Conservation (phyloP, 345 rosid genomes). For the Dipteronia dyeriana region DNA sequence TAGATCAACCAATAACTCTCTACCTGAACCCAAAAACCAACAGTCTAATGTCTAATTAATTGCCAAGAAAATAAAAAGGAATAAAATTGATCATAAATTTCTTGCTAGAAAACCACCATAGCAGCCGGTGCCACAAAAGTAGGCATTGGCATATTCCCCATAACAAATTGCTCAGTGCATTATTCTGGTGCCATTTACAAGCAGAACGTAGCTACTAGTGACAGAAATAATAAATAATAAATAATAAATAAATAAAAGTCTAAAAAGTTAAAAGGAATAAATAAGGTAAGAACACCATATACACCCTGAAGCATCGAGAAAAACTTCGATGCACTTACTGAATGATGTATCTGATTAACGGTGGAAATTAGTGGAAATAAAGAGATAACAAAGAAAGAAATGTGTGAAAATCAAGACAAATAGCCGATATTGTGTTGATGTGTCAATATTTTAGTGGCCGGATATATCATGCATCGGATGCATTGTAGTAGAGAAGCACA, state of each 20-base stretch:
- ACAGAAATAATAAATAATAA: slow-evolving; percentile 14
- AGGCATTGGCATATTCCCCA: slow-evolving; percentile 41
- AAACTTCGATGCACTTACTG: no score
- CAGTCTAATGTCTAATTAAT: neutral
- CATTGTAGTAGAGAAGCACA: slow-evolving; percentile 24
- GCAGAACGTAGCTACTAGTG: slow-evolving; percentile 4
- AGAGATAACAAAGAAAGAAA: no score
- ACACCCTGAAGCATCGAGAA: slow-evolving; percentile 41
- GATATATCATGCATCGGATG: no score
- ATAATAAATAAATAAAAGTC: slow-evolving; percentile 4
- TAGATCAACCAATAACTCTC: neutral
- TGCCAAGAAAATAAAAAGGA: neutral
- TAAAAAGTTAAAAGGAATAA: slow-evolving; percentile 34
- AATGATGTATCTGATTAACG: no score
- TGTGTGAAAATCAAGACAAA: no score
- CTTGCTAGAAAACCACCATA: slow-evolving; percentile 4
- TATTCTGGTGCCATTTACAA: slow-evolving; percentile 24
- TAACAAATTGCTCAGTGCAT: slow-evolving; percentile 27
- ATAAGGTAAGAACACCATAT: slow-evolving; percentile 36
- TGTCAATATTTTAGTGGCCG: no score
- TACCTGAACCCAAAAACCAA: no score
- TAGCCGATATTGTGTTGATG: no score
- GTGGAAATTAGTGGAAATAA: no score
- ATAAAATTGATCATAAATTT: neutral
- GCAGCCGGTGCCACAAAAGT: slow-evolving; percentile 2